Evolutionary conservation across 192 early-diverging fungal species (phyloP), one percentile per base, ranked within the genome.

Genomic region (Dissophora globulifera): DNA sequence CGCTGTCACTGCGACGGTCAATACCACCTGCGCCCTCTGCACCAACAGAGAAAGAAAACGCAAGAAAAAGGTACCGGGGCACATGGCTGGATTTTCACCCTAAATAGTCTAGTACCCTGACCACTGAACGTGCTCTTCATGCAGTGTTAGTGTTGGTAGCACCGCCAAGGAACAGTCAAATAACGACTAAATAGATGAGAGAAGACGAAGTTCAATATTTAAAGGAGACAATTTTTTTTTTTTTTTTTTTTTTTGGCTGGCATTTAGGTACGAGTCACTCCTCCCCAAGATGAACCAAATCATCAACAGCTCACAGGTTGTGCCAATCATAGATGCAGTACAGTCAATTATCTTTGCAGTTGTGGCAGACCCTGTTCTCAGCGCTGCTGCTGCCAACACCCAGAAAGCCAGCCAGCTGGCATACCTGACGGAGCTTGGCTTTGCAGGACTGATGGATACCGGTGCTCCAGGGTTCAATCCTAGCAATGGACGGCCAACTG

Each of bases 271-370:
- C 57, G 92, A 94, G 38, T 82, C 72, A 12, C 58, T 94, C 6
- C 52, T 90, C 16, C 88, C 90, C n/a, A 87, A 90, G 46, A 92
- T 93, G 87, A 88, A 87, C 42, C 84, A 89, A 58, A 85, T 90
- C 27, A 78, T 93, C 19, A 82, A 83, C 41, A 90, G 79, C 46
- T 89, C 84, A 38, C 86, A 91, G 23, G 86, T 84, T 2, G 78
- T 87, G 6, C 84, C 84, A 9, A 86, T 92, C 38, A 81, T 92
- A 15, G 88, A 92, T 43, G 80, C 88, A 7, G 86, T 93, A n/a
- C 89, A 93, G 64, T 78, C 84, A 0, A 93, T 93, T 48, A 69
- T 93, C 13, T 83, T 88, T 41, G 87, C 90, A 5, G 89, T 90
- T 42, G 83, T 88, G 25, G 81, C 83, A 19, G 83, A 83, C 32